Conservation (phyloP, 225 moss, liverwort and hornwort genomes). For the Sphagnum contortum region DNA sequence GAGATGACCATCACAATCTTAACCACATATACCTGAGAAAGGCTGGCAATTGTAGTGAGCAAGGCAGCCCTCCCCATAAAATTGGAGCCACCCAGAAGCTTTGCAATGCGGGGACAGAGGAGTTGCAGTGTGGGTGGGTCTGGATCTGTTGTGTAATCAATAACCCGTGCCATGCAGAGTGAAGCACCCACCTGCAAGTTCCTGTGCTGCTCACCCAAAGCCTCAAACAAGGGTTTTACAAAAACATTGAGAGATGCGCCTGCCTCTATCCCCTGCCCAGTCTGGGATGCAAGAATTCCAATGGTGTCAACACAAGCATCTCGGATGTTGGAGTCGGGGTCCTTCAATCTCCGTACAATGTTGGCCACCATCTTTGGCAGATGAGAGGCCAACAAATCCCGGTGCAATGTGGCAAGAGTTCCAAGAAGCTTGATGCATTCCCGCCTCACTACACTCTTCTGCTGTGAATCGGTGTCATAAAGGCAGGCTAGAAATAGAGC, state of each 20-base stretch:
- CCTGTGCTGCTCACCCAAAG: slow-evolving; percentile 59
- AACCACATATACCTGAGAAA: slow-evolving; percentile 39
- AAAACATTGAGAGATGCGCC: slow-evolving; percentile 33
- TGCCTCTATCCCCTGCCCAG: slow-evolving; percentile 19
- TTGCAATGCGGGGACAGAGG: slow-evolving; percentile 56
- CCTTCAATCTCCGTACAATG: slow-evolving; percentile 76
- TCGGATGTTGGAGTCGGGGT: slow-evolving; percentile 67
- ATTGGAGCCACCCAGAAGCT: slow-evolving; percentile 61
- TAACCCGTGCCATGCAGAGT: slow-evolving; percentile 60
- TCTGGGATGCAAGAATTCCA: slow-evolving; percentile 51
- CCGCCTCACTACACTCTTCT: slow-evolving; percentile 64
- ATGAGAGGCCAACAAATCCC: slow-evolving; percentile 54
- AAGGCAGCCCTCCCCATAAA: slow-evolving; percentile 80
- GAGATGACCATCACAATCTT: too few species aligned
- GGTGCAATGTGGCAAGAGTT: slow-evolving; percentile 48
- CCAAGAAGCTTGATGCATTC: slow-evolving; percentile 75
- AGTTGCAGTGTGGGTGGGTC: slow-evolving; percentile 38
- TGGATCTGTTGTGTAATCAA: slow-evolving; percentile 48
- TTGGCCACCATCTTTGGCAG: slow-evolving; percentile 70
- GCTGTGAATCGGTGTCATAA: slow-evolving; percentile 82
- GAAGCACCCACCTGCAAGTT: slow-evolving; percentile 72
- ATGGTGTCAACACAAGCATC: slow-evolving; percentile 89
- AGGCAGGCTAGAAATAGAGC: slow-evolving; percentile 65
- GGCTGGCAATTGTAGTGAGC: slow-evolving; percentile 36
- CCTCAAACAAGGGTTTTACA: slow-evolving; percentile 71